Base-by-base conservation (phyloP, 331 rosid genomes). In the Spiraea crenata region DNA sequence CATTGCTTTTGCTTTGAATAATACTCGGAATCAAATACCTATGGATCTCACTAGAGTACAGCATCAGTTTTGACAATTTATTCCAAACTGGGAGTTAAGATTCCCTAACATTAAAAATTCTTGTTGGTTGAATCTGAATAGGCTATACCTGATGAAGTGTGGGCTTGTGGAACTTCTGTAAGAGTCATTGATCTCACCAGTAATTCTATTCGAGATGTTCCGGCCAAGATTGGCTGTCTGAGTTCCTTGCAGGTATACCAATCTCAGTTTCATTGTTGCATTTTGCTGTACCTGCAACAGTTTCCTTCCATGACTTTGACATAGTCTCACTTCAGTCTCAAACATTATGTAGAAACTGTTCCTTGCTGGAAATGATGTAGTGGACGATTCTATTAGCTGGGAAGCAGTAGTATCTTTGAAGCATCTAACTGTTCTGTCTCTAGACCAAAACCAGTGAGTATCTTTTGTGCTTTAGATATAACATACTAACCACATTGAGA, bases 111-210 rank as follows among this genome's bases (percentile, higher is more conserved):
- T 39, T 63, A 67, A 35, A 35, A 62, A 9, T 44, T 55, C 35
- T 37, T 77, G 40, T 68, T 63, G 52, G 35, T 83, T 47, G 40
- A 57, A 78, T 77, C 79, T 63, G 70, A 59, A 14, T 76, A 93
- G 99, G 92, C 63, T 71, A 77, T 93, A 68, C 99, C 96, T 17
- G 82, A 81, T 65, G 95, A 89, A 84, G 95, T 91, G 65, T 93
- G 97, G 99, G 73, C 78, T 72, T 83, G 72, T 83, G 90, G 82
- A 69, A 46, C 81, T 80, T 79, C 86, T 63, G 90, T 81, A 50
- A 87, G 97, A 83, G 81, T 89, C 74, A 80, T 86, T 75, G 91
- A 87, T 81, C 83, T 89, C 76, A 82, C 77, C 78, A 83, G 77
- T 73, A 93, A 93, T 79, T 73, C 63, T 48, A 78, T 93, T 55